Base-by-base conservation (phyloP, 352 stramenopile species). In the Globisporangium uncinulatum region DNA sequence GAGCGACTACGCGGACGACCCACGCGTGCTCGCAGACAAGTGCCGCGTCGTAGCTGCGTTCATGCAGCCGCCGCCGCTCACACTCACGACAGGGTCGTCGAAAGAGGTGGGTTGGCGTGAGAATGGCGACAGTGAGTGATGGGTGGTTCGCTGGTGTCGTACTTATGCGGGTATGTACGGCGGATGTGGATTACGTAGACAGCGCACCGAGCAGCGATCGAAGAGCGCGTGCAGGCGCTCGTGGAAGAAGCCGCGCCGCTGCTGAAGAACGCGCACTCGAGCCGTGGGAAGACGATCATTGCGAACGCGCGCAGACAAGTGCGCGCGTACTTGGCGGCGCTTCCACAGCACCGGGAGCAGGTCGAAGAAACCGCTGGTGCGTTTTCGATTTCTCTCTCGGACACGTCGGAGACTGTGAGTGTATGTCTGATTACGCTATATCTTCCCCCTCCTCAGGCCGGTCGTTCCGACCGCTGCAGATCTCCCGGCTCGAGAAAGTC, bases 401-500 rank as follows among this genome's bases (percentile, higher is more conserved):
- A 29, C 24, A 29, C 4, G 24, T 1, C 4, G 24, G 24, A n/a
- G 21, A 4, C 6, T 20, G 17, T 51, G 13, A 34, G 13, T 34
- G 21, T 51, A 14, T 51, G 20, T 6, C 9, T 24, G 21, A 51
- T 7, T 15, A 8, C 24, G n/a, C 45, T 21, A 17, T 20, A 14
- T 17, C 41, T 46, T 5, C 6, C 11, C 36, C 24, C 7, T 6
- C 11, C 9, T 9, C 4, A 31, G 7, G 15, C 31, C 59, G 65
- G 61, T 67, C 57, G 1, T 32, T 65, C 3, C 53, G 59, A 14
- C 62, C 54, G 15, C 52, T 81, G 19, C 39, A 74, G 9, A 59
- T 82, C 31, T 78, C 78, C 1, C 61, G 61, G 19, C 47, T 86
- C 21, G 70, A 86, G 51, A 78, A 74, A 29, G 58, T 86, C 15